Percentiles rank a stretch among this genome's conserved stretches.
phyloP scores from a whole-genome alignment of 768 basidiomycete species.

The Mycena latifolia region DNA sequence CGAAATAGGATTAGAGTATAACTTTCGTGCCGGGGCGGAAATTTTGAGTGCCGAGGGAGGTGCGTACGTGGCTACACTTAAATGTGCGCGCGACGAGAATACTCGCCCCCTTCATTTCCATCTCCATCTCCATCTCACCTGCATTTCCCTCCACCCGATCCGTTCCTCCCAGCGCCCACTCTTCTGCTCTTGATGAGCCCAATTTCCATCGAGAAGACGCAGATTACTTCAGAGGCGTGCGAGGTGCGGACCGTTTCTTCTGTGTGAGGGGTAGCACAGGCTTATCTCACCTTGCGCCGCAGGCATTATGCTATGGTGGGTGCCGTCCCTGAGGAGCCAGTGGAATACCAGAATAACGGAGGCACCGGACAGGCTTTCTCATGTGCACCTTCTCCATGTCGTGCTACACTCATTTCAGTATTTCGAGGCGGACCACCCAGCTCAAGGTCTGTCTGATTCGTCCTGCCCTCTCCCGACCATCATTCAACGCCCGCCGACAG shows the following conservation, averaged over 20 bases:
- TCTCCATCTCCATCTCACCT: no score
- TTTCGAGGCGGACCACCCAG: not conserved
- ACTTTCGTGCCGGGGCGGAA: not conserved
- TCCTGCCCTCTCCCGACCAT: no score
- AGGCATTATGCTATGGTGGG: slow-evolving; percentile 6
- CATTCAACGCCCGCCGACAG: not conserved
- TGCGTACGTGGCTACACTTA: no score
- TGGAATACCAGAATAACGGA: no score
- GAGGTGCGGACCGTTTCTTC: not conserved
- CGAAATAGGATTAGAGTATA: not conserved
- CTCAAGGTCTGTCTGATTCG: not conserved
- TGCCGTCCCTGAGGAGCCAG: no score
- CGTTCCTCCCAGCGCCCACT: no score
- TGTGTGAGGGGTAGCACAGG: no score
- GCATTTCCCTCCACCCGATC: no score
- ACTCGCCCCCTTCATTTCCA: no score
- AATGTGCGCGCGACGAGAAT: not conserved
- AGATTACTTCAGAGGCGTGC: not conserved
- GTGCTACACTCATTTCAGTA: not conserved
- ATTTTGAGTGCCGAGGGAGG: not conserved
- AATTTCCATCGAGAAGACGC: not conserved
- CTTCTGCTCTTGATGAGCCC: not conserved
- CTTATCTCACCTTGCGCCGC: no score
- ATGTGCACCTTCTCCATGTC: slow-evolving; percentile 3
- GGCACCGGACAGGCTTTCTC: not conserved